These are phyloP conservation scores for Coelastrella sp. DNA, from an alignment of 139 green algal genomes.

Conservation along the genomic window DNA sequence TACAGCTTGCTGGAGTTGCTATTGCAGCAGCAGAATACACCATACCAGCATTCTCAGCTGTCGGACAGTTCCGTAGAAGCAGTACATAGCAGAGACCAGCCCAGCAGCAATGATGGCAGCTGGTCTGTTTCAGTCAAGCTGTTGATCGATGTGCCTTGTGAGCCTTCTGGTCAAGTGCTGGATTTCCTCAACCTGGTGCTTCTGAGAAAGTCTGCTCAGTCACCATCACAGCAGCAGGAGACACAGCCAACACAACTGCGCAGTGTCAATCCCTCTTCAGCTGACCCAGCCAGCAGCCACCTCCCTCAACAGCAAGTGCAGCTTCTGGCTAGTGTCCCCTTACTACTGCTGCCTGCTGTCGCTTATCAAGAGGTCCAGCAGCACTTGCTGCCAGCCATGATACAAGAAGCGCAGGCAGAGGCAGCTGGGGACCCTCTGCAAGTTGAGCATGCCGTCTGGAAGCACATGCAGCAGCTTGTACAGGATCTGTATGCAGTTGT, in stretches of 20 bases:
- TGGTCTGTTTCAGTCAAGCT: not conserved
- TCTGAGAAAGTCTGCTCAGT: no score
- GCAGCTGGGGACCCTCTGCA: not conserved
- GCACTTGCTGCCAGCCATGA: constrained; percentile 48
- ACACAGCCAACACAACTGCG: not conserved
- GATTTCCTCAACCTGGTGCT: not conserved
- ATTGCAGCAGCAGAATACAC: not conserved
- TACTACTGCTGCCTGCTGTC: constrained; percentile 29
- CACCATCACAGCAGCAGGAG: no score
- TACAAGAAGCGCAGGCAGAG: constrained; percentile 31
- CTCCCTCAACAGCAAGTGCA: not conserved
- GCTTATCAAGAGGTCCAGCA: constrained; percentile 48
- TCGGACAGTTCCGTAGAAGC: not conserved
- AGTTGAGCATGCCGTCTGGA: not conserved
- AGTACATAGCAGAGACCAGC: not conserved
- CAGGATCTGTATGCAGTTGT: not conserved
- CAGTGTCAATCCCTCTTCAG: not conserved
- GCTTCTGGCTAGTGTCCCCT: not conserved
- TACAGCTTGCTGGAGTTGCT: constrained; percentile 25
- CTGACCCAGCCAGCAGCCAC: not conserved
- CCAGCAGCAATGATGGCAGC: not conserved
- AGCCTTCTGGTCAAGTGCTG: not conserved
- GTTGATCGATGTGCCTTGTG: not conserved
- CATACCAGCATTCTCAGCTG: not conserved
- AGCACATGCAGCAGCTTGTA: constrained; percentile 15